Evolutionary conservation across 2,329 filamentous ascomycete species (phyloP).

Genomic region (Arthrobotrys sphaeroides): DNA sequence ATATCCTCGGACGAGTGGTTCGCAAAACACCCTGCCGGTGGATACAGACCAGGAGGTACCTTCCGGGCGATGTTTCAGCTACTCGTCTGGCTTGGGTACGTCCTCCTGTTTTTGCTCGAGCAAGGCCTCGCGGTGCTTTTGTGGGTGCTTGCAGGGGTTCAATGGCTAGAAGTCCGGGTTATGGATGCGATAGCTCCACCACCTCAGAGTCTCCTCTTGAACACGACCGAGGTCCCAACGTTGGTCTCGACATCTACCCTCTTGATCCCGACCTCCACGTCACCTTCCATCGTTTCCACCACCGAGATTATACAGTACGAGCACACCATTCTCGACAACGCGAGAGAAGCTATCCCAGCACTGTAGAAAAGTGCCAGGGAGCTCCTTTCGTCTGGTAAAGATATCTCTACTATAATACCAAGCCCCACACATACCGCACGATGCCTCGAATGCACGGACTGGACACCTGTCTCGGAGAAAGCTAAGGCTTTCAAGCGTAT

Average conservation of each 20-base stretch:
- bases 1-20: slow-evolving; percentile 52
- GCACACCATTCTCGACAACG: neutral
- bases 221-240: neutral
- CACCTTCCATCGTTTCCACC: neutral
- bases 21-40: slow-evolving; percentile 39
- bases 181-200: slow-evolving; percentile 28
- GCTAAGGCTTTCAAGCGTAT: neutral
- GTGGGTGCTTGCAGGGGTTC: slow-evolving; percentile 36
- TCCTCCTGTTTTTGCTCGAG: neutral
- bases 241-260: neutral
- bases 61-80: slow-evolving; percentile 35
- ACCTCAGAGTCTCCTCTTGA: neutral
- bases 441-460: neutral
- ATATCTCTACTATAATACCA: neutral
- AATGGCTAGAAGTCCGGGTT: slow-evolving; percentile 42
- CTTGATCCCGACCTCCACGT: neutral
- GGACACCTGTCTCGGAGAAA: neutral
- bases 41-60: slow-evolving; percentile 41
- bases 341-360: neutral
- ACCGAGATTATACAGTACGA: neutral
- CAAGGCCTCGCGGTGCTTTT: neutral
- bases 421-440: neutral
- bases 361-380: neutral
- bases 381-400: neutral
- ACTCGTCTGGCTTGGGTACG: slow-evolving; percentile 14